Base-by-base conservation (phyloP, 768 basidiomycete species). In the Scleroderma bovista region DNA sequence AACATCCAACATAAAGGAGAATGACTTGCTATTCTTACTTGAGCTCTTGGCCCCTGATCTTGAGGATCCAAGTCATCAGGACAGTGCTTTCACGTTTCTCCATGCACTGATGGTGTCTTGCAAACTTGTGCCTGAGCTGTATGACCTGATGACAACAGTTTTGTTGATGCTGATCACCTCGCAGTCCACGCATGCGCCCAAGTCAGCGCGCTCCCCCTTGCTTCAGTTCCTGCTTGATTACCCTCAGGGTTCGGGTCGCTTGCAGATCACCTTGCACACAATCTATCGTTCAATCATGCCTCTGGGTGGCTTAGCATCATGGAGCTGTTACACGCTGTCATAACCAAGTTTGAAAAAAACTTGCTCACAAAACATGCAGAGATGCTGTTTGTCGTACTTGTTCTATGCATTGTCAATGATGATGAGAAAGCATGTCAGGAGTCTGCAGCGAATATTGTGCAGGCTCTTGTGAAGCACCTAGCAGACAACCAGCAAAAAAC, bases 181-280 rank as follows among this genome's bases (percentile, higher is more conserved):
- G 57, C 95, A 98, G 66, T 93, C 94, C 3, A 66, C 82, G 0
- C 85, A 88, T 57, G 91, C 95, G 8, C 94, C 94, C 62, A 93
- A 96, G 63, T 80, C 89, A 9, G 95, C 91, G 52, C 85, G 96
- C 17, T 82, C 85, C 41, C 80, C 92, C 26, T 75, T 95, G 22
- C 80, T 98, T 34, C 92, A 94, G 61, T 99, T 99, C 76, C 73
- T 98, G 43, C 80, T 98, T 10, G 95, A 99, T 59, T 99, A 98
- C 61, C 95, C 95, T 3, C 95, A 98, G 66, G 94, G 95, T 8
- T 87, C 90, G 57, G 91, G 90, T 2, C 83, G 95, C 12, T 75
- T 99, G 8, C 85, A 82, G 34, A 86, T 83, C 33, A 88, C 89
- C 75, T 99, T 29, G 90, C 91, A 20, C 89, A 87, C 62, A 98